Conservation (phyloP, 805 yeast genomes). For the Sugiyamaella qingdaonensis region DNA sequence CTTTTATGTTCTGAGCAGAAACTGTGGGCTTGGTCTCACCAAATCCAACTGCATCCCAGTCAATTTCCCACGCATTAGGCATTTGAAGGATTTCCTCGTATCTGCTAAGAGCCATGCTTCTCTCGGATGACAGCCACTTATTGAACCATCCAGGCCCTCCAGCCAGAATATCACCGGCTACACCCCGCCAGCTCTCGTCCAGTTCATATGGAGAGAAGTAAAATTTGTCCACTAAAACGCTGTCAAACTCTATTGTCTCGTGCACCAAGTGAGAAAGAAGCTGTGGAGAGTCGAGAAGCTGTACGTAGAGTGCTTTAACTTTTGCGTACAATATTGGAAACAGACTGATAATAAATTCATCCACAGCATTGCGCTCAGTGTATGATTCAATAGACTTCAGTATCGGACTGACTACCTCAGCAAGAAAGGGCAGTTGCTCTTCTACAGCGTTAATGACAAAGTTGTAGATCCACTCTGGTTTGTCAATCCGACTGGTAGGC, state of each 20-base stretch:
- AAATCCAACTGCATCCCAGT: constrained; percentile 47
- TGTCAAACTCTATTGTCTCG: constrained; percentile 58
- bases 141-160: constrained; percentile 33
- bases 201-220: constrained; percentile 42
- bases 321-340: constrained; percentile 46
- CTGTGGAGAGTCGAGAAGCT: constrained; percentile 37
- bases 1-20: constrained; percentile 54
- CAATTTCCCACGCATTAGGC: constrained; percentile 52
- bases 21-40: constrained; percentile 54
- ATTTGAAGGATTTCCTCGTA: constrained; percentile 49
- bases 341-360: constrained; percentile 44
- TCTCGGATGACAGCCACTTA: constrained; percentile 54
- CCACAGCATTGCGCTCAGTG: constrained; percentile 29
- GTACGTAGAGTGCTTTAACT: constrained; percentile 23
- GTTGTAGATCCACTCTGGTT: constrained; percentile 67
- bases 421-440: constrained; percentile 30
- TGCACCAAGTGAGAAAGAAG: constrained; percentile 54
- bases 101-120: constrained; percentile 40
- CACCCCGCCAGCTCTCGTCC: constrained; percentile 41
- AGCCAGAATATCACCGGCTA: constrained; percentile 31
- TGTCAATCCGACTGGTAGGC: constrained; percentile 60
- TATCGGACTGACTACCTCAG: constrained; percentile 21
- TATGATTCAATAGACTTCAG: constrained; percentile 5
- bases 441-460: constrained; percentile 38
- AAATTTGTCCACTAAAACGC: constrained; percentile 41